Percentiles rank a stretch among this genome's conserved stretches.
phyloP scores from a whole-genome alignment of 2,329 filamentous ascomycete genomes.

The Fusarium liriodendri region DNA sequence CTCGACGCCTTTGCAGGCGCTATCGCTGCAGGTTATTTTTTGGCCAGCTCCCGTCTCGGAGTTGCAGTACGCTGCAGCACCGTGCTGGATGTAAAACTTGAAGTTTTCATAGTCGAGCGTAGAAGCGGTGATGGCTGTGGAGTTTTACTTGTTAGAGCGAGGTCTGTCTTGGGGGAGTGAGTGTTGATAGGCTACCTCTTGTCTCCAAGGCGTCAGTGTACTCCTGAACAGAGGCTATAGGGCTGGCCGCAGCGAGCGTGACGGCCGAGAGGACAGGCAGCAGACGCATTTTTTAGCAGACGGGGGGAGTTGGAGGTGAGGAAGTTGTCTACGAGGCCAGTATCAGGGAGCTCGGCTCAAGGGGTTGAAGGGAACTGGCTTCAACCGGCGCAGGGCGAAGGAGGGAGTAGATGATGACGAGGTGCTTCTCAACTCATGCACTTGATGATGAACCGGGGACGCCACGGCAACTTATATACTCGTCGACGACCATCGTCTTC shows the following conservation, averaged over 20 bases:
- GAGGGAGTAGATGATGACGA: constrained; percentile 7
- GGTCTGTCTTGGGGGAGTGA: too few species aligned
- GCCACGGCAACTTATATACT: constrained; percentile 23
- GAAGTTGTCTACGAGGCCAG: not conserved
- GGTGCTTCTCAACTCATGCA: constrained; percentile 21
- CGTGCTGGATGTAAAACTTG: constrained; percentile 63
- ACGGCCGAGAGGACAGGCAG: constrained; percentile 41
- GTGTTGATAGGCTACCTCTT: constrained; percentile 47
- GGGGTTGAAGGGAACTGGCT: not conserved
- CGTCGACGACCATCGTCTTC: constrained; percentile 9
- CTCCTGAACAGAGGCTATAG: constrained; percentile 39
- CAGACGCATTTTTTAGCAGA: constrained; percentile 37
- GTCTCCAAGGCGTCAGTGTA: constrained; percentile 45
- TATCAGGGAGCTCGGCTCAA: not conserved
- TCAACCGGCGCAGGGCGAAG: not conserved
- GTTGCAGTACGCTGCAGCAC: constrained; percentile 67
- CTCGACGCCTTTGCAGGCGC: constrained; percentile 58
- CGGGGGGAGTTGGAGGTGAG: not conserved
- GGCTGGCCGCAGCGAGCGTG: constrained; percentile 42
- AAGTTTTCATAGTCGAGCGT: constrained; percentile 52
- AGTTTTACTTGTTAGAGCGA: not conserved
- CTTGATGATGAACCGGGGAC: constrained; percentile 5
- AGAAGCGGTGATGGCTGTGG: constrained; percentile 12
- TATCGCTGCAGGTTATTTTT: constrained; percentile 55
- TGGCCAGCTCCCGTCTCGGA: constrained; percentile 52